phyloP scores from a whole-genome alignment of 495 filamentous ascomycete species.

The Penicillium daleae region DNA sequence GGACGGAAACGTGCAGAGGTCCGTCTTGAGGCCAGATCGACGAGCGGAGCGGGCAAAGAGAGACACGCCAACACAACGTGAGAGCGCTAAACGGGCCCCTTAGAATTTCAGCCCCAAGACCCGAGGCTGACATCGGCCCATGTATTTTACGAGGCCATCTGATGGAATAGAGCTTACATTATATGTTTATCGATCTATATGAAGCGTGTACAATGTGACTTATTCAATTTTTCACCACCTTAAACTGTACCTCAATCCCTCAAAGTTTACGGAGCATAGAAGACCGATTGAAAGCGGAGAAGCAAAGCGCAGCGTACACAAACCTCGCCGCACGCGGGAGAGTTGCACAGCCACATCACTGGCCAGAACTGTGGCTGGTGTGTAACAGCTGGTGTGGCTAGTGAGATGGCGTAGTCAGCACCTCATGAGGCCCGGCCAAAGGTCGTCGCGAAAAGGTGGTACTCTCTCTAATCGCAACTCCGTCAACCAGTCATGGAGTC shows the following conservation, averaged over 20 bases:
- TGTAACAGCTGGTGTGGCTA: slow-evolving; percentile 4
- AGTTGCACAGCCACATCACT: neutral
- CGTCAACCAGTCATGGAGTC: slow-evolving; percentile 48
- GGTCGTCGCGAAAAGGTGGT: slow-evolving; percentile 10
- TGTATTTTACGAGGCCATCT: neutral
- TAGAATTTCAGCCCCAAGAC: slow-evolving; percentile 16
- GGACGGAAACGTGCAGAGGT: slow-evolving; percentile 37
- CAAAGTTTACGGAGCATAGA: neutral
- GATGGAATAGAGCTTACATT: neutral
- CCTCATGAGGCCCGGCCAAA: neutral
- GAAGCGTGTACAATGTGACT: neutral
- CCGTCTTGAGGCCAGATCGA: slow-evolving; percentile 43
- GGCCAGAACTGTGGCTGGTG: slow-evolving; percentile 5
- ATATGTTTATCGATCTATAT: neutral
- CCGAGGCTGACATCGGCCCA: slow-evolving; percentile 9
- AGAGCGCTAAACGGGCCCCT: slow-evolving; percentile 29
- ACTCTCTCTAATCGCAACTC: slow-evolving; percentile 8
- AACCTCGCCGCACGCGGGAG: slow-evolving; percentile 5
- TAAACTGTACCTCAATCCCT: neutral
- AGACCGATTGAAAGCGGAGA: slow-evolving; percentile 5
- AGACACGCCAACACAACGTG: slow-evolving; percentile 16
- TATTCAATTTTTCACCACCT: neutral
- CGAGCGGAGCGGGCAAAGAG: slow-evolving; percentile 21
- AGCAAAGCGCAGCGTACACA: neutral
- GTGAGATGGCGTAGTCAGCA: neutral